Base-by-base conservation (phyloP, 129 eudicot genomes). In the Oenanthe sinensis region DNA sequence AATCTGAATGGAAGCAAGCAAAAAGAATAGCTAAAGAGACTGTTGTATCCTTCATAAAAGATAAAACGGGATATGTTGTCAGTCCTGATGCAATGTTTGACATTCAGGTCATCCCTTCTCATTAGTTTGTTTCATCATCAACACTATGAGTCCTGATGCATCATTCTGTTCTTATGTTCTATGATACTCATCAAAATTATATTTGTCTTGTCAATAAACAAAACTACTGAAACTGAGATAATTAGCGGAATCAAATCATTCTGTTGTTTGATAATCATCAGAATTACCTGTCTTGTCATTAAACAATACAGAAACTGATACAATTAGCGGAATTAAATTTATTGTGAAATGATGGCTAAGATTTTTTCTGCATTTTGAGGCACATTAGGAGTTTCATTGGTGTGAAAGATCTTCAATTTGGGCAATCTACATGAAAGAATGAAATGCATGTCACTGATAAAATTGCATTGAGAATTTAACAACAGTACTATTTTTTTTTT, bases 21-120 rank as follows among this genome's bases (percentile, higher is more conserved):
- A 93, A 89, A 82, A 81, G 86, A 82, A 85, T 15, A 42, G 91
- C 86, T 81, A 93, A 93, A 76, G 85, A 86, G 88, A 89, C 85
- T 82, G 83, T 83, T n/a, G 97, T 83, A 19, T 86, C 96, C 13
- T 89, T 89, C 69, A 75, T 93, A 60, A 93, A 87, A 74, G 96
- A 91, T 84, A 89, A 87, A 89, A 93, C 97, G 5, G 97, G 97
- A 79, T 93, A 91, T 83, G 75, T 84, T 78, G 91, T 91, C 87
- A 86, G 88, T 81, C 96, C 97, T 7, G 91, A 91, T 75, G 97
- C 98, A 63, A 91, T 93, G 97, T 91, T 93, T 83, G 98, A 93
- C 83, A 91, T 93, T 71, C 98, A 92, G 98, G 98, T 92, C 15
- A 24, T 67, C 40, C 33, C 75, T 13, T 28, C 28, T 24, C 37